Percentiles rank a stretch among this genome's conserved stretches.
Conservation (phyloP, 352 stramenopile species). For the Pythium aristosporum region DNA sequence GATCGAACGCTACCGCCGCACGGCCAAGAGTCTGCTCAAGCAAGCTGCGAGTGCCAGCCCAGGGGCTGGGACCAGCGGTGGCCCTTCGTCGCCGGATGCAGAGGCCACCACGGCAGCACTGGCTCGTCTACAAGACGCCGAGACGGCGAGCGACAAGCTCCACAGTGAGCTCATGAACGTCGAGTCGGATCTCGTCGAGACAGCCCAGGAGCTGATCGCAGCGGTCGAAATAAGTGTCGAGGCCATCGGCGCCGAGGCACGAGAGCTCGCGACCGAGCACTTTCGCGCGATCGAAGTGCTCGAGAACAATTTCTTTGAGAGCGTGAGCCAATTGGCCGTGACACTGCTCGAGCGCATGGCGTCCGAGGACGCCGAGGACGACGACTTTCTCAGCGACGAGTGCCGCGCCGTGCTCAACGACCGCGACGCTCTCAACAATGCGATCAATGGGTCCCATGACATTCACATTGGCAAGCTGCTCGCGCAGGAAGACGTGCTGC, state of each 20-base stretch:
- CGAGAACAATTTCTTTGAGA: constrained; percentile 91
- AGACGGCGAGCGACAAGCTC: constrained; percentile 81
- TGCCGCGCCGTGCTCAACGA: constrained; percentile 82
- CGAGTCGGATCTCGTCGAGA: constrained; percentile 85
- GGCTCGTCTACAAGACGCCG: constrained; percentile 81
- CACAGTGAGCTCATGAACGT: constrained; percentile 88
- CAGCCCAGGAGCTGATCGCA: constrained; percentile 61
- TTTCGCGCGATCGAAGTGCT: constrained; percentile 90
- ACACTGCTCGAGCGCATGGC: constrained; percentile 75
- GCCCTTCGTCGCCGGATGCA: background rate
- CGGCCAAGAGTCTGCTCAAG: constrained; percentile 76
- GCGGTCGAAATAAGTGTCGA: constrained; percentile 68
- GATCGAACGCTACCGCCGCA: constrained; percentile 77
- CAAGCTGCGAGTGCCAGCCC: constrained; percentile 42
- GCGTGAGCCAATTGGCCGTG: constrained; percentile 77
- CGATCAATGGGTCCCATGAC: constrained; percentile 90
- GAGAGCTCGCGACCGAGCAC: constrained; percentile 72
- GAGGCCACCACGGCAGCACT: constrained; percentile 39
- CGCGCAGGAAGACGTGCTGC: constrained; percentile 82
- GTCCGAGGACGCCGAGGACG: constrained; percentile 73
- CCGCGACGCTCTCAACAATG: constrained; percentile 80
- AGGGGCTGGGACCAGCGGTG: constrained; percentile 33
- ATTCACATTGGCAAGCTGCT: constrained; percentile 91
- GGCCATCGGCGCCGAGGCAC: constrained; percentile 52
- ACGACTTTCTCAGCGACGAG: constrained; percentile 77